A percentile compares a stretch with the other conserved stretches of the same genome.
phyloP scores from a whole-genome alignment of 108 stramenopile genomes.

The Fragilaria crotonensis region DNA sequence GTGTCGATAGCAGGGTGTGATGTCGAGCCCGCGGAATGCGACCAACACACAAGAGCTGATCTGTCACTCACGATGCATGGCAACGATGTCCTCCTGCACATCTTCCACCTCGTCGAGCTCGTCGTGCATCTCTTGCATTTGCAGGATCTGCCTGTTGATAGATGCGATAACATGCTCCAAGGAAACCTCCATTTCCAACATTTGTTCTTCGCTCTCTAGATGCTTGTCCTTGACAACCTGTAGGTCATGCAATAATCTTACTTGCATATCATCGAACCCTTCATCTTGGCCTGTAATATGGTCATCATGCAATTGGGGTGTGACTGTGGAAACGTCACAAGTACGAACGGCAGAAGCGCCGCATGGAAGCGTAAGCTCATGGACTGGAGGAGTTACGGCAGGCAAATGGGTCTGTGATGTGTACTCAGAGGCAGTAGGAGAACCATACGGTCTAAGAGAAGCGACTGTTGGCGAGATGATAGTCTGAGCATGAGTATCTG shows the following conservation, averaged over 20 bases:
- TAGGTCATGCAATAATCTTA: background rate
- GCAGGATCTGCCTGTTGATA: background rate
- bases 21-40: background rate
- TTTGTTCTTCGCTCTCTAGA: background rate
- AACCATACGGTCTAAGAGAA: too few relatives aligned
- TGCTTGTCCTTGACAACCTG: background rate
- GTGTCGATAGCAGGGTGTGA: background rate
- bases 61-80: background rate
- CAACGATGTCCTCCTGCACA: background rate
- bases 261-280: background rate
- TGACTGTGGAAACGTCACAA: too few relatives aligned
- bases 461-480: too few relatives aligned
- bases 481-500: too few relatives aligned
- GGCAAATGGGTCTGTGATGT: too few relatives aligned
- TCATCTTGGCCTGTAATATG: too few relatives aligned
- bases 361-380: too few relatives aligned
- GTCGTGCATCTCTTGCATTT: background rate
- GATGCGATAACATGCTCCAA: background rate
- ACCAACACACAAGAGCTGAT: background rate
- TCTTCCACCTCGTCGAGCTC: background rate
- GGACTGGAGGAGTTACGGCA: too few relatives aligned
- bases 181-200: background rate
- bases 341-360: too few relatives aligned
- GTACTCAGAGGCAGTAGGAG: too few relatives aligned
- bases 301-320: too few relatives aligned